These are phyloP conservation scores for Eucalyptus marginata DNA, from an alignment of 345 rosid species.

Conservation along the genomic window DNA sequence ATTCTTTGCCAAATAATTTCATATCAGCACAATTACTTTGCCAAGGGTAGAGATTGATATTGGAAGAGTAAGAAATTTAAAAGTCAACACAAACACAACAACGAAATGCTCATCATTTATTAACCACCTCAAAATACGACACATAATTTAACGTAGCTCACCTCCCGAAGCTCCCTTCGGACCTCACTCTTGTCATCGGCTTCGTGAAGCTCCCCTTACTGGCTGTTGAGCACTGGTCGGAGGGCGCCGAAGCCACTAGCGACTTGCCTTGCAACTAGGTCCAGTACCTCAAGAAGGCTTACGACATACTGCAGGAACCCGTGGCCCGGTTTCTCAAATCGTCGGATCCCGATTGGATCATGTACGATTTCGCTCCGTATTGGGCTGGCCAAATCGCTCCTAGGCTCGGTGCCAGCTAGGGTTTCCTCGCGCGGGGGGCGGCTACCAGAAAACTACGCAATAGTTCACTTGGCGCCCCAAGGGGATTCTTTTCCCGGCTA, in stretches of 20 bases:
- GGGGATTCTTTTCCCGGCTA: too few relatives aligned
- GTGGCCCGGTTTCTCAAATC: neutral
- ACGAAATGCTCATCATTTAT: neutral
- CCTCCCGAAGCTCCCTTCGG: conserved; percentile 1
- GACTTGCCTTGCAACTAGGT: conserved; percentile 8
- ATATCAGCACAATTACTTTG: neutral
- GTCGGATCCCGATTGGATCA: conserved; percentile 6
- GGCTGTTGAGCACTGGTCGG: neutral
- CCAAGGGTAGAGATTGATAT: neutral
- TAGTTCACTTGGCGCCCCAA: too few relatives aligned
- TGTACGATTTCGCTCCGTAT: conserved; percentile 4
- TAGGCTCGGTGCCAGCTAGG: too few relatives aligned
- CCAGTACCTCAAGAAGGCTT: conserved; percentile 13
- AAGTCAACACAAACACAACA: neutral
- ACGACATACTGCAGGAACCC: conserved; percentile 5
- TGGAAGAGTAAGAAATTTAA: neutral
- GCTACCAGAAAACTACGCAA: too few relatives aligned
- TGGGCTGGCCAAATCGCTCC: too few relatives aligned
- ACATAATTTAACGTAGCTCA: neutral
- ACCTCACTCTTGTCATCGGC: neutral
- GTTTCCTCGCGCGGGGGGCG: too few relatives aligned
- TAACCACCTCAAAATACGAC: neutral
- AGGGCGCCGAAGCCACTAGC: conserved; percentile 11
- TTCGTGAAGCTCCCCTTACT: conserved; percentile 9
- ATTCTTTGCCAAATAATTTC: neutral